These are phyloP conservation scores for Capronia epimyces DNA, from an alignment of 2,329 filamentous ascomycete genomes.

Conservation along the genomic window DNA sequence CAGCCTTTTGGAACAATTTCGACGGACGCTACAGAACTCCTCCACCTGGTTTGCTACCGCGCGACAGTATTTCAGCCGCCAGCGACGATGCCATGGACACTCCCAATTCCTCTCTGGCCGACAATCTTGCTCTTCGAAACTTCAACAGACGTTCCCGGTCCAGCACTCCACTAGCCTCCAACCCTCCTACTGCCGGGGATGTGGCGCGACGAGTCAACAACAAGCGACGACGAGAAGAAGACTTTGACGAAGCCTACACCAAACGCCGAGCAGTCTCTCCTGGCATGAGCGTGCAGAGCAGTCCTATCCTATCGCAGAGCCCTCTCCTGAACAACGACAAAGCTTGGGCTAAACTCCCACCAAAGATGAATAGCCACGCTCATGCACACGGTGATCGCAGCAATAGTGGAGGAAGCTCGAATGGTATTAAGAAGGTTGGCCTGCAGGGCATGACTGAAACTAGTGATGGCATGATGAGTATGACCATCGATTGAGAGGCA, in stretches of 20 bases:
- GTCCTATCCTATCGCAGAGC: conserved; percentile 74
- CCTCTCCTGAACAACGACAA: conserved; percentile 64
- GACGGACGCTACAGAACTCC: conserved; percentile 64
- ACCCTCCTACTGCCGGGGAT: conserved; percentile 58
- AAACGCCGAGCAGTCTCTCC: conserved; percentile 89
- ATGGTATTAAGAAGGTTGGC: conserved; percentile 57
- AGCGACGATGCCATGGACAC: conserved; percentile 37
- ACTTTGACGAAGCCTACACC: conserved; percentile 76
- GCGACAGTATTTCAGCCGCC: conserved; percentile 46
- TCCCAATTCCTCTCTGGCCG: conserved; percentile 32
- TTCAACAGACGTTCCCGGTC: conserved; percentile 34
- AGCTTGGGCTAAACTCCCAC: conserved; percentile 63
- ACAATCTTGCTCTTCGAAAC: conserved; percentile 29
- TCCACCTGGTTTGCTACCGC: conserved; percentile 56
- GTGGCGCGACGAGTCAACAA: conserved; percentile 71
- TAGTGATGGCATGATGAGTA: conserved; percentile 91
- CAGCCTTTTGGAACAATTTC: conserved; percentile 74
- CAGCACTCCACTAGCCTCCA: conserved; percentile 39
- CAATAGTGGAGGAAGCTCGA: conserved; percentile 38
- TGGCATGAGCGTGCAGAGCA: conserved; percentile 84
- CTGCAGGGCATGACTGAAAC: conserved; percentile 93
- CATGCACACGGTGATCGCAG: conserved; percentile 46
- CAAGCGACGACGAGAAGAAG: conserved; percentile 83
- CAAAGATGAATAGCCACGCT: conserved; percentile 54
- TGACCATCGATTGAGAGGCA: conserved; percentile 75